Base-by-base conservation (phyloP, 441 rosid genomes). In the Macaranga tanarius region DNA sequence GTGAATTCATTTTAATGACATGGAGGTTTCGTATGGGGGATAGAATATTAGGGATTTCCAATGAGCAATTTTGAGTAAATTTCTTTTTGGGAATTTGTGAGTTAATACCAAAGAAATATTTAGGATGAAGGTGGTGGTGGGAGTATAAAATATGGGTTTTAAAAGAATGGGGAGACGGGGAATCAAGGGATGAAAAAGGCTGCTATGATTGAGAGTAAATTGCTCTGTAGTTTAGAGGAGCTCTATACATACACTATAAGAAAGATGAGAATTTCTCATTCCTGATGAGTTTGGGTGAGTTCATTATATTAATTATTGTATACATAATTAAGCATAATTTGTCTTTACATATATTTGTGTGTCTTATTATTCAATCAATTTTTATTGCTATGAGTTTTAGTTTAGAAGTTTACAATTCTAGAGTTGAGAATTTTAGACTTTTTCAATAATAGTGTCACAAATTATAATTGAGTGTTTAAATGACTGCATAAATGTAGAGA, bases 181-280 rank as follows among this genome's bases (percentile, higher is more conserved):
- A 75, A 69, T 72, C 83, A 73, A 48, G 83, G 76, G 31, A 79
- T 62, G 47, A 81, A 72, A 73, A 86, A 86, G 69, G 87, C 89
- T 26, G 79, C 90, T 74, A 84, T 91, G 1, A 82, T 87, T 55
- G 95, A 89, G 82, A 87, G 82, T 67, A 87, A 83, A 75, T 67
- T 90, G 83, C 69, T 76, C n/a, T 89, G 96, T 58, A 85, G 83
- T 59, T 65, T 89, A 73, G 95, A 92, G 86, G 96, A 92, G 76
- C 89, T 90, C 19, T 89, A 89, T 69, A 86, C 83, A 56, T 96
- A 96, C 12, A 86, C 80, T 15, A 83, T 80, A 81, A 85, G 84
- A 77, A 92, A 88, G 81, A 83, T 90, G 94, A 79, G 83, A 79
- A 90, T 92, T 76, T 88, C 94, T 20, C 91, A 90, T 89, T 77